Evolutionary conservation across 2,329 filamentous ascomycete genomes (phyloP).

Genomic region (Gnomoniopsis smithogilvyi): DNA sequence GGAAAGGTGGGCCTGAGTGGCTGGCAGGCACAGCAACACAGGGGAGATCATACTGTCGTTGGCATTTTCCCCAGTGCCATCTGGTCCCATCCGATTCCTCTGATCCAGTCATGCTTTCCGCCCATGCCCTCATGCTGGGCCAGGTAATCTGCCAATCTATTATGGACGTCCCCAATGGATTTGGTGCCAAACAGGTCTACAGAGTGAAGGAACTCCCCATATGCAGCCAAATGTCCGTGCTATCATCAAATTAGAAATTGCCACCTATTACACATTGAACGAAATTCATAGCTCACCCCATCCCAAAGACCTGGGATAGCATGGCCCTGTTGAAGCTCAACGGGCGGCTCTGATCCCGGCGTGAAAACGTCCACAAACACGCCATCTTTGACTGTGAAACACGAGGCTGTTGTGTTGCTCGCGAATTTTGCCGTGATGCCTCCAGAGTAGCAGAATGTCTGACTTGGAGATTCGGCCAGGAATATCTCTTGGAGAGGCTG

Average conservation of each 20-base stretch:
- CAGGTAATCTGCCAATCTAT: slow-evolving; percentile 51
- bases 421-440: slow-evolving; percentile 39
- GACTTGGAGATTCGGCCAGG: neutral
- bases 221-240: slow-evolving; percentile 64
- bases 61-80: slow-evolving; percentile 63
- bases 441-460: slow-evolving; percentile 41
- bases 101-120: slow-evolving; percentile 55
- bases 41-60: slow-evolving; percentile 58
- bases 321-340: slow-evolving; percentile 41
- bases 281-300: too few species aligned
- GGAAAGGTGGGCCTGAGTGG: too few species aligned
- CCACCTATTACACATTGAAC: too few species aligned
- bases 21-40: too few species aligned
- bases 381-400: slow-evolving; percentile 54
- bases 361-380: slow-evolving; percentile 46
- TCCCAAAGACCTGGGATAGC: slow-evolving; percentile 69
- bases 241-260: neutral
- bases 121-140: slow-evolving; percentile 47
- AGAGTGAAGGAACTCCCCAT: slow-evolving; percentile 64
- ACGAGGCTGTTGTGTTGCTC: slow-evolving; percentile 39
- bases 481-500: slow-evolving; percentile 13
- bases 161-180: slow-evolving; percentile 53
- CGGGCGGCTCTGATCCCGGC: slow-evolving; percentile 22
- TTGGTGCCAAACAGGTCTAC: slow-evolving; percentile 59
- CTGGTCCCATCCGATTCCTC: slow-evolving; percentile 71